These are phyloP conservation scores for Russula compacta DNA, from an alignment of 768 basidiomycete genomes.

Conservation along the genomic window DNA sequence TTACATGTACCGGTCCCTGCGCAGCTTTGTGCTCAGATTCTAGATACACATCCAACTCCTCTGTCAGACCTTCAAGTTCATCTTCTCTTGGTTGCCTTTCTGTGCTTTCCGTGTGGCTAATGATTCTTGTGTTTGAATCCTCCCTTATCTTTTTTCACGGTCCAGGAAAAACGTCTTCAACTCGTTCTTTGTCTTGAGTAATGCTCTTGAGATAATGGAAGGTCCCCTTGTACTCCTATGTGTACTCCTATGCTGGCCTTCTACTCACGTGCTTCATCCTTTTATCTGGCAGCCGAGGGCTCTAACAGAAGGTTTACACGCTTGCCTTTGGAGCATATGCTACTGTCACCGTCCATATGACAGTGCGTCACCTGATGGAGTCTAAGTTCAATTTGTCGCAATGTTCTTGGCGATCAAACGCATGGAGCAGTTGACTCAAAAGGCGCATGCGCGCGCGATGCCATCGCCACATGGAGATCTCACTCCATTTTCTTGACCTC, in stretches of 20 bases:
- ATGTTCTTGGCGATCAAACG: slow-evolving; percentile 80
- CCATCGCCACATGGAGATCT: too few relatives aligned
- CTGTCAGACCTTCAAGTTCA: slow-evolving; percentile 82
- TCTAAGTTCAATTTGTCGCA: slow-evolving; percentile 47
- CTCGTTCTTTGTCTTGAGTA: slow-evolving; percentile 69
- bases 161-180: slow-evolving; percentile 82
- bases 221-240: slow-evolving; percentile 37
- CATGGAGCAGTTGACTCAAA: slow-evolving; percentile 45
- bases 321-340: slow-evolving; percentile 80
- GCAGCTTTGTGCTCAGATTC: slow-evolving; percentile 72
- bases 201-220: slow-evolving; percentile 77
- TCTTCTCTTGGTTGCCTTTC: slow-evolving; percentile 87
- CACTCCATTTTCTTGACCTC: too few relatives aligned
- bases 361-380: slow-evolving; percentile 38
- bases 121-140: background rate
- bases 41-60: slow-evolving; percentile 94
- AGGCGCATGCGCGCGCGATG: too few relatives aligned
- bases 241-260: slow-evolving; percentile 83
- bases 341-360: slow-evolving; percentile 94
- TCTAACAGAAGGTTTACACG: slow-evolving; percentile 76
- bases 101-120: slow-evolving; percentile 27
- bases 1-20: slow-evolving; percentile 89
- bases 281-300: slow-evolving; percentile 84
- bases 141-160: background rate
- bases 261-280: slow-evolving; percentile 83